Evolutionary conservation across 306 rosid genomes (phyloP), one percentile per base, ranked within the genome.

Genomic region (Acacia melanoxylon): DNA sequence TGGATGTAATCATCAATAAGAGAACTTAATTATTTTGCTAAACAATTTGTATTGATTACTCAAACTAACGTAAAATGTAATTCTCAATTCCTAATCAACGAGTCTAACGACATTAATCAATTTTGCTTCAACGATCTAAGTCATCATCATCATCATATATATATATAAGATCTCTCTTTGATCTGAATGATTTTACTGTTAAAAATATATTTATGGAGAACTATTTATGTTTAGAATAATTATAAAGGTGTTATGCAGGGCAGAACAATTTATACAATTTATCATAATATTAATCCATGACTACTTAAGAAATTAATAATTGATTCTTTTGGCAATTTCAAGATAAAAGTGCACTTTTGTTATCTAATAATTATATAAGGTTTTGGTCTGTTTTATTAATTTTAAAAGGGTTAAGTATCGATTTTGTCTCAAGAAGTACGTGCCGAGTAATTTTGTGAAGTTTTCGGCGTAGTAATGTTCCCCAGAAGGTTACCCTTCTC

Each of bases 1-100:
- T 69, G 52, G 31, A 44, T 44, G 54, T 44, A 70, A 8, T 68
- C 45, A 59, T 66, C 14, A 67, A 10, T 24, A n/a, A 10, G 11
- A 24, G 12, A 71, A 44, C 15, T 44, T 45, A 22, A 22, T 61
- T 12, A 24, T 25, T 44, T 45, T 14, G 20, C 51, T 16, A 42
- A 69, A 42, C 54, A 69, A 41, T 41, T n/a, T 46, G 31, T 35
- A 41, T 70, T 79, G 58, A 70, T 58, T 42, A 70, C 58, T 70
- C 29, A 31, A 2, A 58, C 33, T 58, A 44, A 42, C 77, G 75
- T 79, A 69, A 79, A 25, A 68, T 69, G 16, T 58, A 70, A 70
- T 70, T 25, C 67, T 61, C 67, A 25, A 25, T 61, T 25, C 72
- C 22, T 68, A 29, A 58, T 79, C 61, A 79, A 25, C 58, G 61